Evolutionary conservation across 495 filamentous ascomycete species (phyloP).

Genomic region (Penicillium crystallinum): DNA sequence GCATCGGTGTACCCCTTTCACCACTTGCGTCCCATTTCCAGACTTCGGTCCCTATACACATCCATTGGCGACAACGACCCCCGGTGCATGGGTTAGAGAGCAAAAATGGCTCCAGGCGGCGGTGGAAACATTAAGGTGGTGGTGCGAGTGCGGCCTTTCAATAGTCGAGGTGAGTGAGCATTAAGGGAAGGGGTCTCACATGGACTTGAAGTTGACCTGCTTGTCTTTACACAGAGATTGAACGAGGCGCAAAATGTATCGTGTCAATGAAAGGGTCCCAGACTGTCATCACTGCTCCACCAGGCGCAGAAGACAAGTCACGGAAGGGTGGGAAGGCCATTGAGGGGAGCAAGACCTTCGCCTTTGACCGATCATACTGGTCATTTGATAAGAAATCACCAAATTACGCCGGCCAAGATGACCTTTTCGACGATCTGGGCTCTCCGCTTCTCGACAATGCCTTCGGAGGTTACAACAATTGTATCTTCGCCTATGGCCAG

Average conservation of each 20-base stretch:
- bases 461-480: slow-evolving; percentile 98
- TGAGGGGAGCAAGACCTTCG: slow-evolving; percentile 83
- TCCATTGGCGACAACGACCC: slow-evolving; percentile 11
- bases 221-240: slow-evolving; percentile 57
- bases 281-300: slow-evolving; percentile 77
- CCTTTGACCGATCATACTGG: slow-evolving; percentile 97
- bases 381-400: slow-evolving; percentile 80
- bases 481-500: slow-evolving; percentile 99
- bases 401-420: slow-evolving; percentile 85
- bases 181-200: slow-evolving; percentile 5
- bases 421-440: slow-evolving; percentile 84
- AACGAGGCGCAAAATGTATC: slow-evolving; percentile 92
- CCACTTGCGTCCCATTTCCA: slow-evolving; percentile 20
- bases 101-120: slow-evolving; percentile 66
- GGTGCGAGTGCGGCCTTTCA: slow-evolving; percentile 90
- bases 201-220: not conserved
- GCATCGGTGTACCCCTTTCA: slow-evolving; percentile 27
- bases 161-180: slow-evolving; percentile 69
- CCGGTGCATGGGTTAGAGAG: slow-evolving; percentile 35
- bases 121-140: slow-evolving; percentile 99
- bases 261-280: slow-evolving; percentile 93
- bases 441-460: slow-evolving; percentile 94
- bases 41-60: slow-evolving; percentile 9
- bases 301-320: slow-evolving; percentile 54
- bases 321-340: slow-evolving; percentile 58